phyloP scores from a whole-genome alignment of 148 eudicot species.

The Rheum nobile region DNA sequence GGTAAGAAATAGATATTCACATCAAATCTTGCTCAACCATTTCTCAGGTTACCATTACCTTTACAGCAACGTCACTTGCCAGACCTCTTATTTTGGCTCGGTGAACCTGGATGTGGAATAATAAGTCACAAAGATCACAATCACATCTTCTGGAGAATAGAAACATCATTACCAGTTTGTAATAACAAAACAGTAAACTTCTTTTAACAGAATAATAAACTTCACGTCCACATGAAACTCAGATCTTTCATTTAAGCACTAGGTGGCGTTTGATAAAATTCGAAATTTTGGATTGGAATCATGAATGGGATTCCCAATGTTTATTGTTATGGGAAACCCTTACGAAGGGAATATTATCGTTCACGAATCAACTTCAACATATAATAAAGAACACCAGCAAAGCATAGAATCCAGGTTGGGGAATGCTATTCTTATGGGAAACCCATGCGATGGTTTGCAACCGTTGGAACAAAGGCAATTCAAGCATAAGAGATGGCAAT shows the following conservation, averaged over 20 bases:
- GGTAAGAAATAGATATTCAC: slow-evolving; percentile 12
- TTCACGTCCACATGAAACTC: neutral
- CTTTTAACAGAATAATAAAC: neutral
- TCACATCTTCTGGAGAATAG: neutral
- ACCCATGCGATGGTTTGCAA: neutral
- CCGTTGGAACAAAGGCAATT: neutral
- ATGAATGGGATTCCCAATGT: neutral
- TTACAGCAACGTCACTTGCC: slow-evolving; percentile 63
- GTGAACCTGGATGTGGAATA: slow-evolving; percentile 52
- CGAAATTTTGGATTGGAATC: neutral
- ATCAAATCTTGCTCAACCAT: neutral
- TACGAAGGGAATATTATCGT: neutral
- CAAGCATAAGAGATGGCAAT: neutral
- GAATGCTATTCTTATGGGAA: neutral
- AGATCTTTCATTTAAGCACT: neutral
- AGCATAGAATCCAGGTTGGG: neutral
- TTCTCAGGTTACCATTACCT: slow-evolving; percentile 37
- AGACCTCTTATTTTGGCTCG: slow-evolving; percentile 70
- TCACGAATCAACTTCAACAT: neutral
- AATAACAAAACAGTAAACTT: neutral
- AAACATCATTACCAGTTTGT: neutral
- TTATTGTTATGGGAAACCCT: neutral
- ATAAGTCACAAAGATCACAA: neutral
- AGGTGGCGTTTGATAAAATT: neutral
- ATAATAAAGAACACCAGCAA: neutral